Evolutionary conservation across 73 alveolate genomes (phyloP).

Genomic region (Durusdinium trenchii): DNA sequence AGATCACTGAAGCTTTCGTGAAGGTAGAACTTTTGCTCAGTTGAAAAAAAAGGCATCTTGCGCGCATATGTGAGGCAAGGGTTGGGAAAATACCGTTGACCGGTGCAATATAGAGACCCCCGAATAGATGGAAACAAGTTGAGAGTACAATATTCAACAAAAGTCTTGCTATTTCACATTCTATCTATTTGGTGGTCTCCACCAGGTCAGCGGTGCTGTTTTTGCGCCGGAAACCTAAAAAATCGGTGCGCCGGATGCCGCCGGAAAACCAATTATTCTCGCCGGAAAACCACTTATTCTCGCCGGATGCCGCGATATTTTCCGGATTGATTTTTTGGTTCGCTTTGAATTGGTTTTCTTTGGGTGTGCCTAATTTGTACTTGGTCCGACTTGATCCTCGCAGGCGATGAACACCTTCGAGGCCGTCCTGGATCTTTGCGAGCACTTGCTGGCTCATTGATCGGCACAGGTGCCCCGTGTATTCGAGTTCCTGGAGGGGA

Average conservation of each 20-base stretch:
- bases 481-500: too few relatives aligned
- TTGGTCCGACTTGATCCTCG: too few relatives aligned
- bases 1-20: background rate
- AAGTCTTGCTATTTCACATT: background rate
- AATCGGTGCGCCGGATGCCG: slow-evolving; percentile 9
- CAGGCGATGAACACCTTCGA: too few relatives aligned
- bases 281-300: background rate
- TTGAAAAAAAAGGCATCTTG: background rate
- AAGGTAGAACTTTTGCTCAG: background rate
- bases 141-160: background rate
- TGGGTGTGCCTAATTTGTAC: too few relatives aligned
- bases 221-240: background rate
- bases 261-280: too few relatives aligned
- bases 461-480: too few relatives aligned
- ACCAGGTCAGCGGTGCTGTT: background rate
- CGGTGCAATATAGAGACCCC: too few relatives aligned
- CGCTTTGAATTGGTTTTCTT: too few relatives aligned
- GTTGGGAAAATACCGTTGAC: background rate
- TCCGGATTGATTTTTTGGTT: background rate
- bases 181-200: background rate
- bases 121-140: background rate
- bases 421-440: too few relatives aligned
- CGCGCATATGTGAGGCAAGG: background rate
- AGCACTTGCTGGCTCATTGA: too few relatives aligned
- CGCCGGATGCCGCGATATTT: background rate